Evolutionary conservation across 441 rosid species (phyloP).

Genomic region (Gossypium aridum): DNA sequence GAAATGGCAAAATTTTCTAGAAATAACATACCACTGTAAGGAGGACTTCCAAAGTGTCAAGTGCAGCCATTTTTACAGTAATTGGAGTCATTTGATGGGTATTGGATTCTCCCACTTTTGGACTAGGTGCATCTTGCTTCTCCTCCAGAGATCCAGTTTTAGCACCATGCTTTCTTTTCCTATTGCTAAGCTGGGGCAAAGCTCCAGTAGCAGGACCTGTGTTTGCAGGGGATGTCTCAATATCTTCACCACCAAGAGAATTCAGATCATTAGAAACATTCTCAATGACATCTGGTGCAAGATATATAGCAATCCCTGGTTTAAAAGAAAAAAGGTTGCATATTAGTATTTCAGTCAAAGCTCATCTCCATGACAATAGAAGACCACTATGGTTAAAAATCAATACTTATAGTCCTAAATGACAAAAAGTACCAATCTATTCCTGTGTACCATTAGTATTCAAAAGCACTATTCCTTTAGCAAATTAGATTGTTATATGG

Average conservation of each 20-base stretch:
- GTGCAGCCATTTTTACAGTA: slow-evolving; percentile 68
- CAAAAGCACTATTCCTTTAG: background rate
- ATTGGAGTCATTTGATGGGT: slow-evolving; percentile 23
- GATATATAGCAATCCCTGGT: slow-evolving; percentile 66
- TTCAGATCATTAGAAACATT: slow-evolving; percentile 53
- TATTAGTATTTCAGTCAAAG: slow-evolving; percentile 7
- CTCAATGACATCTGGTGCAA: slow-evolving; percentile 53
- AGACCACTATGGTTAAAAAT: background rate
- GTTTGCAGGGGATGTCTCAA: slow-evolving; percentile 21
- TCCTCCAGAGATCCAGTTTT: slow-evolving; percentile 30
- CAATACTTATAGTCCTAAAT: background rate
- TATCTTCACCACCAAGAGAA: slow-evolving; percentile 22
- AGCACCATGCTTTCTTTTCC: slow-evolving; percentile 61
- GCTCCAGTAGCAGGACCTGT: slow-evolving; percentile 24
- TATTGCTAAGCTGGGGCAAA: slow-evolving; percentile 29
- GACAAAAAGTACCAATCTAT: background rate
- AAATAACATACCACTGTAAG: slow-evolving; percentile 58
- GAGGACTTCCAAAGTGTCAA: slow-evolving; percentile 71
- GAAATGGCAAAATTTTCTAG: background rate
- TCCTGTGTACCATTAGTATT: background rate
- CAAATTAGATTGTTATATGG: background rate
- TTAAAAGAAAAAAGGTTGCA: slow-evolving; percentile 10
- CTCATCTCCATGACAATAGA: background rate
- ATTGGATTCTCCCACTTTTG: slow-evolving; percentile 34
- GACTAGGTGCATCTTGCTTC: slow-evolving; percentile 28